A percentile compares a stretch with the other conserved stretches of the same genome.
Conservation (phyloP, 805 yeast genomes). For the Lipomyces sp. region DNA sequence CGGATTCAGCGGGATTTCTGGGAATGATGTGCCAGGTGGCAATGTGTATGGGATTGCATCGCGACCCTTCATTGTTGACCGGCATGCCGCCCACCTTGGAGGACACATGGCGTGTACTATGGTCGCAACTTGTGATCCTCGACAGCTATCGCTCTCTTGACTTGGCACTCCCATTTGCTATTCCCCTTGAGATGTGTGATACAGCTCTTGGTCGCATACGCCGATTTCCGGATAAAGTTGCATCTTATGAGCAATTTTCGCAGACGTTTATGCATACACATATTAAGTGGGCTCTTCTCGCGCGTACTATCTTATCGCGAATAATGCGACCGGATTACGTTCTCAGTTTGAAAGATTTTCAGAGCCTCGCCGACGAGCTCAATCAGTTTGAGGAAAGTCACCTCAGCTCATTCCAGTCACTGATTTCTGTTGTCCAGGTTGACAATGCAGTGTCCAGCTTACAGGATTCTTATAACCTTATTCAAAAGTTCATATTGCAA, state of each 20-base stretch:
- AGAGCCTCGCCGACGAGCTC: slow-evolving; percentile 12
- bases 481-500: slow-evolving; percentile 27
- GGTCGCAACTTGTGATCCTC: slow-evolving; percentile 39
- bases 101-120: slow-evolving; percentile 39
- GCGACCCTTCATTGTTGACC: slow-evolving; percentile 39
- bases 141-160: slow-evolving; percentile 40
- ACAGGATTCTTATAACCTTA: slow-evolving; percentile 31
- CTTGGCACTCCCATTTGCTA: slow-evolving; percentile 28
- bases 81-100: slow-evolving; percentile 34
- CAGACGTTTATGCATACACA: slow-evolving; percentile 21
- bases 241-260: slow-evolving; percentile 22
- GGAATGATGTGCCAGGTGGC: slow-evolving; percentile 40
- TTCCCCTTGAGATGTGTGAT: slow-evolving; percentile 31
- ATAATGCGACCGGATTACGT: slow-evolving; percentile 19
- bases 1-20: slow-evolving; percentile 36
- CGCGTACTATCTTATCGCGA: slow-evolving; percentile 18
- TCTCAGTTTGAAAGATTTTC: slow-evolving; percentile 17
- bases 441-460: slow-evolving; percentile 26
- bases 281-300: slow-evolving; percentile 29
- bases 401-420: slow-evolving; percentile 29
- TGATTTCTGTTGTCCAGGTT: slow-evolving; percentile 27
- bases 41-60: slow-evolving; percentile 41
- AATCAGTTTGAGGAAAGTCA: slow-evolving; percentile 27
- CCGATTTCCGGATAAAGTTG: slow-evolving; percentile 9
- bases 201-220: slow-evolving; percentile 8